A percentile compares a stretch with the other conserved stretches of the same genome.
These are phyloP conservation scores for Trichoderma koningii DNA, from an alignment of 2,329 filamentous ascomycete genomes.

Conservation along the genomic window DNA sequence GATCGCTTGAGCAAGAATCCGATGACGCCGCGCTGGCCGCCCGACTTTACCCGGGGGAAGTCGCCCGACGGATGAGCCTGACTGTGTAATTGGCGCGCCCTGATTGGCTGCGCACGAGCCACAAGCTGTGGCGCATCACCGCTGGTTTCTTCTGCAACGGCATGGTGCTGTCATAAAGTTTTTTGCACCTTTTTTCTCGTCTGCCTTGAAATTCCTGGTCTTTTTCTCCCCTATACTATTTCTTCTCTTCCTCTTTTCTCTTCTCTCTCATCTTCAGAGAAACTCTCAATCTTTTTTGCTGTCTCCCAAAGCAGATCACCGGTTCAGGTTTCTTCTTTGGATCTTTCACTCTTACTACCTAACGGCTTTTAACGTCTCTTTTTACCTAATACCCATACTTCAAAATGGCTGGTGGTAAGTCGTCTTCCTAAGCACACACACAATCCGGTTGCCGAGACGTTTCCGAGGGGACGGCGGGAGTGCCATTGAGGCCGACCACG, in stretches of 20 bases:
- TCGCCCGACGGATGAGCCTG: constrained; percentile 27
- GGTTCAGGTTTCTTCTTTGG: constrained; percentile 25
- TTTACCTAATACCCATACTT: constrained; percentile 31
- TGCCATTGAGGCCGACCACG: constrained; percentile 32
- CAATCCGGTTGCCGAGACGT: constrained; percentile 7
- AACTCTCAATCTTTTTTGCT: constrained; percentile 4
- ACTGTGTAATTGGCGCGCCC: constrained; percentile 39
- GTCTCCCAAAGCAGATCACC: constrained; percentile 26
- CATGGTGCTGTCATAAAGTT: constrained; percentile 46
- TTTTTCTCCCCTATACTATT: neutral
- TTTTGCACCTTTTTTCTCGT: constrained; percentile 36
- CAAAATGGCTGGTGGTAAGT: constrained; percentile 54
- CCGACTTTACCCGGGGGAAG: constrained; percentile 43
- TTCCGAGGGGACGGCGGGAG: constrained; percentile 14
- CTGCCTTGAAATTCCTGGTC: constrained; percentile 31
- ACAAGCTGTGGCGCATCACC: constrained; percentile 38
- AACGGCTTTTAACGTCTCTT: neutral
- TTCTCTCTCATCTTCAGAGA: constrained; percentile 29
- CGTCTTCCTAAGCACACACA: neutral
- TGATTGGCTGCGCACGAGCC: constrained; percentile 43
- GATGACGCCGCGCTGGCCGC: constrained; percentile 20
- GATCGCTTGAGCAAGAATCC: too few relatives aligned
- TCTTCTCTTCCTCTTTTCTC: constrained; percentile 30
- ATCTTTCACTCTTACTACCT: constrained; percentile 25
- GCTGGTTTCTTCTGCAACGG: constrained; percentile 25